Base-by-base conservation (phyloP, 2,329 filamentous ascomycete genomes). In the Cytospora chrysosperma region DNA sequence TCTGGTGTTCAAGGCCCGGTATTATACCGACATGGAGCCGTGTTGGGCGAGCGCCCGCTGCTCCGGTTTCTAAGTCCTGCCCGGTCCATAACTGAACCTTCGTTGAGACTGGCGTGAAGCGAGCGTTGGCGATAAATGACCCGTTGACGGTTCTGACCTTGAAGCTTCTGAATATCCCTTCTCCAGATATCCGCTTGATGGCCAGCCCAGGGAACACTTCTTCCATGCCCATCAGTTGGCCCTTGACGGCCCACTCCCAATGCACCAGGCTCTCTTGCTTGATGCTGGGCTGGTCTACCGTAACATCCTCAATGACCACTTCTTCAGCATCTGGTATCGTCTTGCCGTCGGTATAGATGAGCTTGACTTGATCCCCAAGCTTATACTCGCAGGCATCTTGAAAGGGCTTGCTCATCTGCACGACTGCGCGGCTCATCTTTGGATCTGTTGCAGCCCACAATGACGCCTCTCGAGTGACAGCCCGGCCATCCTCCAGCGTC, bases 361-460 rank as follows among this genome's bases (percentile, higher is more conserved):
- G 79, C 37, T 75, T 76, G 37, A 84, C 77, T 57, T 86, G 83
- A 56, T 93, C 90, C 19, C 87, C 87, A 4, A 95, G 79, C 65
- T 89, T 88, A 69, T 96, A 84, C 1, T 85, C 86, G 68, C 90
- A 90, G 8, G 86, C 83, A 40, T 90, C 88, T 67, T 91, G 88
- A 60, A 96, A 85, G 7, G 86, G 81, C 67, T 91, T 88, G 26
- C 91, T 88, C 78, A 91, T 85, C 79, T 93, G 83, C 56, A 90
- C 79, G 62, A 92, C 81, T 67, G 88, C 84, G 68, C 85, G 86
- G 71, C 87, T 84, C 68, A 92, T 79, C 72, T 88, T 83, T 52
- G 65, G 58, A 40, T 82, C 80, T 2, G 81, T 78, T 19, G 82
- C 74, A 0, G 79, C 77, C 77, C 81, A 84, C 1, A 83, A 75